phyloP scores from a whole-genome alignment of 176 grass and related monocot genomes.

The Oryza meridionalis region DNA sequence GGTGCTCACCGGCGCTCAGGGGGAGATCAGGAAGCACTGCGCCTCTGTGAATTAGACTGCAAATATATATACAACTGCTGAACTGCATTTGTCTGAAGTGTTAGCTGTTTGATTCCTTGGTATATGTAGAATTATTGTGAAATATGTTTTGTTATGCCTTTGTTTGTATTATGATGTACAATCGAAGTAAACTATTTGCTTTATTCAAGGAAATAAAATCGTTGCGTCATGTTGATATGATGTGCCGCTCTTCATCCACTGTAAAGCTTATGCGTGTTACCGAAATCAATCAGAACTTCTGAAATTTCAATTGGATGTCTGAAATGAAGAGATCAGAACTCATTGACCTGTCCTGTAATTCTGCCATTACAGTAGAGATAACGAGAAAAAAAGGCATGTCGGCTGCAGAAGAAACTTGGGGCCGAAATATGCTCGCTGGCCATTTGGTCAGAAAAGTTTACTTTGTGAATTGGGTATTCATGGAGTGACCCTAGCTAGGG shows the following conservation, averaged over 20 bases:
- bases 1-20: constrained; percentile 72
- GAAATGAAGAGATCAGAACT: not conserved
- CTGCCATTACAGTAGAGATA: not conserved
- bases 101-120: not conserved
- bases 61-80: not conserved
- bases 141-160: not conserved
- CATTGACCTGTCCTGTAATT: not conserved
- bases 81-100: not conserved
- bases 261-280: too few relatives aligned
- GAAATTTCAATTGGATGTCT: not conserved
- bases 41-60: constrained; percentile 50
- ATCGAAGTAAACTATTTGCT: constrained; percentile 19
- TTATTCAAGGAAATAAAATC: not conserved
- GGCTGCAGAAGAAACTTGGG: constrained; percentile 17
- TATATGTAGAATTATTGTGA: not conserved
- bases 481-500: constrained; percentile 28
- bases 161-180: constrained; percentile 1
- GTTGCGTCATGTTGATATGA: not conserved
- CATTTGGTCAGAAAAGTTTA: constrained; percentile 6
- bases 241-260: not conserved
- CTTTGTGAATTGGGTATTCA: constrained; percentile 9
- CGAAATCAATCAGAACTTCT: too few relatives aligned
- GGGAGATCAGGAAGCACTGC: constrained; percentile 76
- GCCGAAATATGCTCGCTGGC: not conserved
- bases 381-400: not conserved